Conservation (phyloP, 225 moss, liverwort and hornwort species). For the Marchantia paleacea region DNA sequence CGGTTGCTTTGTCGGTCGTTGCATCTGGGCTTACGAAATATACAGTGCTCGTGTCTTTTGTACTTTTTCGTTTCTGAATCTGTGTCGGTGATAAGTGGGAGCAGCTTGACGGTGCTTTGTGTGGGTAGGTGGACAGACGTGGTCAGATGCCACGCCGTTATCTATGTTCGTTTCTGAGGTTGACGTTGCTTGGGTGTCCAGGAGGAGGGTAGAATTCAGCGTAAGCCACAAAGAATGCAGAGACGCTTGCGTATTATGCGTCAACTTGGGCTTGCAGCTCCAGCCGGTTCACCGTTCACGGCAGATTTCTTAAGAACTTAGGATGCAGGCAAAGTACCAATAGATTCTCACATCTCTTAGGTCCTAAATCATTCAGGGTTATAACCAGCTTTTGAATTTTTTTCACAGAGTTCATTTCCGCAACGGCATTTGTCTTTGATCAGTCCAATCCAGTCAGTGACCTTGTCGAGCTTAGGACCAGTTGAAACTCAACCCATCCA, state of each 20-base stretch:
- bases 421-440: neutral
- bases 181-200: conserved; percentile 18
- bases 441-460: neutral
- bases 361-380: neutral
- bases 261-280: conserved; percentile 82
- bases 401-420: neutral
- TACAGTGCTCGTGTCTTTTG: neutral
- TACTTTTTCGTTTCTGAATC: neutral
- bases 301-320: conserved; percentile 5
- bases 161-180: neutral
- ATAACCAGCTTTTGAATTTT: neutral
- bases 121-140: neutral
- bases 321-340: neutral
- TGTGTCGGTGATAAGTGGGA: neutral
- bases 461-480: neutral
- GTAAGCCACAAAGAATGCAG: conserved; percentile 66
- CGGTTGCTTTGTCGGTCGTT: neutral
- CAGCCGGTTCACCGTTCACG: conserved; percentile 85
- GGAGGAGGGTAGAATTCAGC: conserved; percentile 79
- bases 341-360: neutral
- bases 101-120: neutral
- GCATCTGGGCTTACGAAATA: neutral
- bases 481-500: neutral
- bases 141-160: neutral
- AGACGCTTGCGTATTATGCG: conserved; percentile 86